Conservation (phyloP, 257 asterid genomes). For the Salvia rosmarinus region DNA sequence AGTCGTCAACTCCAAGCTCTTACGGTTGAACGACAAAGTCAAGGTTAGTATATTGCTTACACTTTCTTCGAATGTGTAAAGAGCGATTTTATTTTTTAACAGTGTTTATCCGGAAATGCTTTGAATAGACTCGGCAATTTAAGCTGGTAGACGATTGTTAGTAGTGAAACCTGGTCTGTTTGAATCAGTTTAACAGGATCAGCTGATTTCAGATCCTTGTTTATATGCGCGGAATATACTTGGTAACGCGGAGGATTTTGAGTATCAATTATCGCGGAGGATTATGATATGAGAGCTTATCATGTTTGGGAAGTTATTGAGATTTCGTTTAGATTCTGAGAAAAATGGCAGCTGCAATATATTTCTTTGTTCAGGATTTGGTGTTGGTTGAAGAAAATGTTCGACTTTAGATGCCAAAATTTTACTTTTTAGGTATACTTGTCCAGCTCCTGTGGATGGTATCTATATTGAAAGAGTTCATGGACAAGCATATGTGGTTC, state of each 20-base stretch:
- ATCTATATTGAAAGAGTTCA: constrained; percentile 12
- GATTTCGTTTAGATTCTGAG: constrained; percentile 1
- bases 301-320: constrained; percentile 10
- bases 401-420: not conserved
- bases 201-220: constrained; percentile 28
- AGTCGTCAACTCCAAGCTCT: constrained; percentile 63
- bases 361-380: constrained; percentile 20
- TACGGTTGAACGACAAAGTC: constrained; percentile 72
- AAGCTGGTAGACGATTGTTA: constrained; percentile 10
- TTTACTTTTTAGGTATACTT: constrained; percentile 8
- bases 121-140: not conserved
- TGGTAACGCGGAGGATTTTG: constrained; percentile 18
- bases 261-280: constrained; percentile 17
- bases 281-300: constrained; percentile 10
- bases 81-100: constrained; percentile 2
- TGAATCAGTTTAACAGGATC: not conserved
- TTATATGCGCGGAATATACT: constrained; percentile 3
- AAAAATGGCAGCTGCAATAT: constrained; percentile 11
- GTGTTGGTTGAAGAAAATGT: constrained; percentile 17
- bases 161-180: constrained; percentile 8
- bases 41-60: constrained; percentile 49
- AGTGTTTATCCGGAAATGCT: constrained; percentile 8
- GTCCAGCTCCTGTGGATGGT: not conserved
- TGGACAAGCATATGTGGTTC: not conserved
- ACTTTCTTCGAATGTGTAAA: not conserved